phyloP scores from a whole-genome alignment of 139 green algal genomes.

The Spirogloea muscicola region DNA sequence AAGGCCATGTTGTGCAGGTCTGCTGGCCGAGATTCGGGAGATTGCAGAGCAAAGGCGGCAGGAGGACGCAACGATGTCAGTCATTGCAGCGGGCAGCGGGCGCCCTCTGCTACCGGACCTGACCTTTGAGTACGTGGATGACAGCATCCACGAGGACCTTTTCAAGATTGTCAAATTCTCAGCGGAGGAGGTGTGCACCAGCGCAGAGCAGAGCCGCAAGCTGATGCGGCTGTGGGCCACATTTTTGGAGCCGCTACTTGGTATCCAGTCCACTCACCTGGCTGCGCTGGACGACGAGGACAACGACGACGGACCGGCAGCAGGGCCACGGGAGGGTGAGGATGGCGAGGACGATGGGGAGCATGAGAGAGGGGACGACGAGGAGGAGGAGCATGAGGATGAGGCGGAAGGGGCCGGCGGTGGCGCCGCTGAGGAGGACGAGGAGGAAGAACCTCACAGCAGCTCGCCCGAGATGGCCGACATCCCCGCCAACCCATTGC shows the following conservation, averaged over 20 bases:
- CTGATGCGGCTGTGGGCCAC: constrained; percentile 70
- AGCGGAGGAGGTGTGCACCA: constrained; percentile 61
- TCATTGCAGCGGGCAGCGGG: constrained; percentile 2
- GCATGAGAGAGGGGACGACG: constrained; percentile 9
- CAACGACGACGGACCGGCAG: constrained; percentile 30
- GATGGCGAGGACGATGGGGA: constrained; percentile 17
- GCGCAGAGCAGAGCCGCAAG: constrained; percentile 37
- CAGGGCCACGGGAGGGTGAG: constrained; percentile 1
- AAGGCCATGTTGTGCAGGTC: constrained; percentile 9
- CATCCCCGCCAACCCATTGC: too few species aligned
- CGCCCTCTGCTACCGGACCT: constrained; percentile 60
- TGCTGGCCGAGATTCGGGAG: constrained; percentile 88
- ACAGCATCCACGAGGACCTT: constrained; percentile 65
- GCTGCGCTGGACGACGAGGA: constrained; percentile 14
- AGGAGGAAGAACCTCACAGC: too few species aligned
- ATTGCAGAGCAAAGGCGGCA: constrained; percentile 62
- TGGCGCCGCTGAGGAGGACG: not conserved
- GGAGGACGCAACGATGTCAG: constrained; percentile 33
- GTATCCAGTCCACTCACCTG: constrained; percentile 51
- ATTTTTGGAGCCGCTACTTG: constrained; percentile 86
- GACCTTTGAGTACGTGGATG: constrained; percentile 67
- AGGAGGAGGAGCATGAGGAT: constrained; percentile 24
- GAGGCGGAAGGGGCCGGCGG: not conserved
- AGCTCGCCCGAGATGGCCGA: too few species aligned
- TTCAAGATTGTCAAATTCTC: constrained; percentile 70